Base-by-base conservation (phyloP, 129 eudicot genomes). In the Artemisia annua region DNA sequence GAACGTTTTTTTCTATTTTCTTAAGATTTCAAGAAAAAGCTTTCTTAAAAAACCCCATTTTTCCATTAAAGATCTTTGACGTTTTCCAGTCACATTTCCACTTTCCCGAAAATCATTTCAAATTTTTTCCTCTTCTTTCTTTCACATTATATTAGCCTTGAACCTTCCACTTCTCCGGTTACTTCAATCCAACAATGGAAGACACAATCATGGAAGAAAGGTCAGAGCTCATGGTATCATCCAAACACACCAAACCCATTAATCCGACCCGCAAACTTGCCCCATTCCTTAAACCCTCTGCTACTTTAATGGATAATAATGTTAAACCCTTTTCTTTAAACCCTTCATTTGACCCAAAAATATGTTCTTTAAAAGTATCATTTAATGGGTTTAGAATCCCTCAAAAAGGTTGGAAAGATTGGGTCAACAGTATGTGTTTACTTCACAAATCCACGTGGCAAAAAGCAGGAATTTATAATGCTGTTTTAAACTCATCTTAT, bases 401-500 rank as follows among this genome's bases (percentile, higher is more conserved):
- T 5, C 59, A 9, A 10, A 51, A 16, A 22, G 63, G 73, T 19
- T 84, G 88, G 88, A 77, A 72, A 18, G 18, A 26, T 0, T 81
- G 86, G 89, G 74, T 78, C 9, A 57, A 81, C 44, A 54, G 64
- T 3, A 48, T 85, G 70, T 76, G 73, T 35, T 71, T 82, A 14
- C 13, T 63, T 0, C 79, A 79, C 20, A 48, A 73, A 32, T 51
- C 59, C 10, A 73, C 72, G 9, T 82, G 90, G 90, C 76, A 39
- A 49, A 69, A 44, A 20, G 80, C 84, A 16, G 90, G 90, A 3
- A 62, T 62, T 4, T 30, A 14, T 4, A 75, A 82, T 1, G 80
- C 85, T 17, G 54, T 85, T 0, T 44, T 72, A 26, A 19, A 46
- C n/a, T 85, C 90, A 1, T 15, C 35, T 1, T 69, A 75, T 44